phyloP scores from a whole-genome alignment of 768 basidiomycete genomes.

The Tylopilus plumbeoviolaceoides region DNA sequence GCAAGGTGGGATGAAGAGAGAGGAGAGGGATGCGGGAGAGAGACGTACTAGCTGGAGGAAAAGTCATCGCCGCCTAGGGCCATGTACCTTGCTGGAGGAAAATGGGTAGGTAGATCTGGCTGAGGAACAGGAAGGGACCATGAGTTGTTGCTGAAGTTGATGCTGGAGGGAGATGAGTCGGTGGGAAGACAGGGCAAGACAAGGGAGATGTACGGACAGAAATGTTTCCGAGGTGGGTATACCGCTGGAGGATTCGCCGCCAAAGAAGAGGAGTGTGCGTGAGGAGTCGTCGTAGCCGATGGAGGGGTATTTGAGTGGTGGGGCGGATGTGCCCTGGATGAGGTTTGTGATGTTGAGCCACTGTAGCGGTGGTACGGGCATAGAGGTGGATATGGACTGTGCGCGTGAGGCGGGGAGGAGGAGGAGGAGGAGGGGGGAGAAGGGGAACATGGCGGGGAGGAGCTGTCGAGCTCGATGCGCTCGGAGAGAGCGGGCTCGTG shows the following conservation, averaged over 20 bases:
- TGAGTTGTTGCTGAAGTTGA: conserved; percentile 54
- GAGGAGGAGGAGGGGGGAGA: conserved; percentile 14
- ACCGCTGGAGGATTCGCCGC: conserved; percentile 66
- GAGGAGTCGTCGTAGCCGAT: conserved; percentile 53
- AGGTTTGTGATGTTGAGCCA: conserved; percentile 69
- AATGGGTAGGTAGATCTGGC: conserved; percentile 37
- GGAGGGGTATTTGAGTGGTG: conserved; percentile 67
- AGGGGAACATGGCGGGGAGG: conserved; percentile 3
- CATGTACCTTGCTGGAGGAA: conserved; percentile 61
- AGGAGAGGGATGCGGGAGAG: conserved; percentile 1
- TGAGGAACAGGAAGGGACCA: conserved; percentile 62
- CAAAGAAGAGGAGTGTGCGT: conserved; percentile 66
- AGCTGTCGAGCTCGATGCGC: conserved; percentile 17
- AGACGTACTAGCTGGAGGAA: conserved; percentile 77
- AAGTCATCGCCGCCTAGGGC: conserved; percentile 65
- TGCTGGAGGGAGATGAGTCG: conserved; percentile 34
- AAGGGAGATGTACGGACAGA: conserved; percentile 43
- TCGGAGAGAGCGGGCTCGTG: conserved; percentile 26
- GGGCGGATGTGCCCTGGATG: conserved; percentile 48
- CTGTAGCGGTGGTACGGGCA: conserved; percentile 39
- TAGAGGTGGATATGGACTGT: conserved; percentile 49
- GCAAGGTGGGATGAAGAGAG: conserved; percentile 16
- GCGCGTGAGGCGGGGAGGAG: conserved; percentile 25
- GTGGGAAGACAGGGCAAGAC: background rate
- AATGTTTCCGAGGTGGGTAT: conserved; percentile 62